Conservation (phyloP, 2,329 filamentous ascomycete genomes). For the Monilinia polystroma region DNA sequence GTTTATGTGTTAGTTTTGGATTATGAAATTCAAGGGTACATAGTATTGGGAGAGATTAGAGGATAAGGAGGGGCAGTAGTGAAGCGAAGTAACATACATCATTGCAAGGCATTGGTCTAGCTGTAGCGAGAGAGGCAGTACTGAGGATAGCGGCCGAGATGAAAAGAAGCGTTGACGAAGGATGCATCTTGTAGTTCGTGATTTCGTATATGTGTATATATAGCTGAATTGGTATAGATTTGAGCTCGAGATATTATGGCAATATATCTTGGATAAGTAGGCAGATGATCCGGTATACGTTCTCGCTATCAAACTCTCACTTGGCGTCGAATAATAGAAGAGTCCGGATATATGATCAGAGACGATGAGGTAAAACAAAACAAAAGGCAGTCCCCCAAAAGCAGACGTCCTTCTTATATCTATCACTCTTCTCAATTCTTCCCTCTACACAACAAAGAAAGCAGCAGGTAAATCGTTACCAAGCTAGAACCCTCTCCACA, state of each 20-base stretch:
- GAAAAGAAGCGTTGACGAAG: slow-evolving; percentile 13
- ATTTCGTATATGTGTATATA: background rate
- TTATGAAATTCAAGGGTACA: background rate
- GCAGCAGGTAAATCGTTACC: background rate
- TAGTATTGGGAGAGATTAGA: background rate
- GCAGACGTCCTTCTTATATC: slow-evolving; percentile 8
- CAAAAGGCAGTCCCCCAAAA: background rate
- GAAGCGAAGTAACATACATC: slow-evolving; percentile 1
- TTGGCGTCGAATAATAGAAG: background rate
- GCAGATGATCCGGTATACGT: background rate
- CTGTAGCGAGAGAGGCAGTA: slow-evolving; percentile 15
- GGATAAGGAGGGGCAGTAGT: too few relatives aligned
- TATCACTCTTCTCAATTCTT: background rate
- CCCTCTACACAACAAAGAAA: slow-evolving; percentile 6
- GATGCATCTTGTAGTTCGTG: slow-evolving; percentile 13
- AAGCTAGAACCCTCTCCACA: slow-evolving; percentile 2
- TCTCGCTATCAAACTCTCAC: background rate
- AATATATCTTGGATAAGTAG: background rate
- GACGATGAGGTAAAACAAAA: background rate
- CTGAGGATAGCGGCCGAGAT: slow-evolving; percentile 11
- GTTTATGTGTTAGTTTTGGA: slow-evolving; percentile 1
- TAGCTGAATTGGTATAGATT: background rate
- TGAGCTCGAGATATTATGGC: background rate
- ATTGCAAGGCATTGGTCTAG: slow-evolving; percentile 19
- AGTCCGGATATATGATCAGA: background rate